Evolutionary conservation across 202 grass and related monocot species (phyloP).

Genomic region (Schoenoplectus triqueter): DNA sequence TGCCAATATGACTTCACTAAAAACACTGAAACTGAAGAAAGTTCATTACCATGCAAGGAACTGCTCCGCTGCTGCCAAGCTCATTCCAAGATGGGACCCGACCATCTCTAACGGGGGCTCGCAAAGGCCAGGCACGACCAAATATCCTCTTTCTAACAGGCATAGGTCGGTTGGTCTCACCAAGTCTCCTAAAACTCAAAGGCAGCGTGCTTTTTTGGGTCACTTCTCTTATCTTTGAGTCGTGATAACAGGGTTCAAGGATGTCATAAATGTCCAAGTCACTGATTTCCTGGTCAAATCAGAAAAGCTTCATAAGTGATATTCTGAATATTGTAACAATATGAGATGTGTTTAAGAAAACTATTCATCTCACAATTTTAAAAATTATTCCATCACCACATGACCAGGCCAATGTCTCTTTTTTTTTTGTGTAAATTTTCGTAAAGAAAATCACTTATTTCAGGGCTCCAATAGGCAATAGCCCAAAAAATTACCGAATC

Average conservation of each 20-base stretch:
- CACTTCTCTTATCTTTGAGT: constrained; percentile 43
- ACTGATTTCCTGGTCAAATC: constrained; percentile 48
- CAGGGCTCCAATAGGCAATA: neutral
- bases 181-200: constrained; percentile 79
- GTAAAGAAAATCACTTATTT: neutral
- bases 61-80: constrained; percentile 45
- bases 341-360: neutral
- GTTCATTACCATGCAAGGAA: constrained; percentile 81
- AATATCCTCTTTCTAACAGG: constrained; percentile 85
- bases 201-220: constrained; percentile 46
- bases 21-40: neutral
- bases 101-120: constrained; percentile 80
- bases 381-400: neutral
- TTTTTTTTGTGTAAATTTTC: constrained; percentile 2
- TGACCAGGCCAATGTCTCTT: neutral
- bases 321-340: constrained; percentile 26
- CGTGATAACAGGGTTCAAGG: constrained; percentile 95
- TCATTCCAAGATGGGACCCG: constrained; percentile 87
- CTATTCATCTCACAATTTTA: neutral
- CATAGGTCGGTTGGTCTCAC: constrained; percentile 67
- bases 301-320: constrained; percentile 19
- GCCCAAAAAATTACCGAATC: constrained; percentile 53
- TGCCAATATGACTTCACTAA: neutral
- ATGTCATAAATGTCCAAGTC: constrained; percentile 86
- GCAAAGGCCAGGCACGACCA: constrained; percentile 91